Evolutionary conservation across 2,329 filamentous ascomycete genomes (phyloP).

Genomic region (Dryadomyces quercivorus): DNA sequence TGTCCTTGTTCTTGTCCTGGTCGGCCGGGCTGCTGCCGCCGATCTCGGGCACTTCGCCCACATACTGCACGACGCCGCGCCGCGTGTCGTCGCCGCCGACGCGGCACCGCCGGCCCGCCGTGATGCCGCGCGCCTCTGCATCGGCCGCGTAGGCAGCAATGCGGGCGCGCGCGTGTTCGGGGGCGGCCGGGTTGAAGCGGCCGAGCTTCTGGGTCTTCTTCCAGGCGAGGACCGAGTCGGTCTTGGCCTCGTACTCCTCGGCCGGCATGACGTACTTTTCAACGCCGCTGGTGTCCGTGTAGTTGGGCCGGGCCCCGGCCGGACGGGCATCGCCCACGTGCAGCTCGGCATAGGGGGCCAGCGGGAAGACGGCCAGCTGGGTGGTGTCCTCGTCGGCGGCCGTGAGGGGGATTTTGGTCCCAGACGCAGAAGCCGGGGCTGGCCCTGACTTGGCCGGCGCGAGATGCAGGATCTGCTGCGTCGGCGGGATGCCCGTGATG

Average conservation of each 20-base stretch:
- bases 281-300: constrained; percentile 67
- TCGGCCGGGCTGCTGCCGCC: background rate
- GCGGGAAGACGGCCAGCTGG: constrained; percentile 49
- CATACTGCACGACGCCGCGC: constrained; percentile 57
- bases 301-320: constrained; percentile 61
- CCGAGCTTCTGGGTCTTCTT: constrained; percentile 94
- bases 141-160: constrained; percentile 57
- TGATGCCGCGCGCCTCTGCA: constrained; percentile 55
- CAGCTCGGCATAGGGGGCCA: constrained; percentile 66
- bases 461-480: constrained; percentile 62
- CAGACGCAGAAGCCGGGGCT: constrained; percentile 13
- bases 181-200: constrained; percentile 80
- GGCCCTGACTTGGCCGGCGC: constrained; percentile 29
- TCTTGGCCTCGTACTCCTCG: constrained; percentile 72
- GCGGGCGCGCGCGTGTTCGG: constrained; percentile 60
- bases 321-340: constrained; percentile 73
- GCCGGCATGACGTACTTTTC: constrained; percentile 85
- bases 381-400: constrained; percentile 62
- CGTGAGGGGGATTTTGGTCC: constrained; percentile 52
- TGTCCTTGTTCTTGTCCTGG: constrained; percentile 22
- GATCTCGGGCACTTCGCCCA: constrained; percentile 65
- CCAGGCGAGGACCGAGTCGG: constrained; percentile 86
- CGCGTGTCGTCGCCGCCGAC: constrained; percentile 56
- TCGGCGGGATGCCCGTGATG: constrained; percentile 81
- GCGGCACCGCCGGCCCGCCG: constrained; percentile 49